Base-by-base conservation (phyloP, 257 asterid genomes). In the Verbena officinalis region DNA sequence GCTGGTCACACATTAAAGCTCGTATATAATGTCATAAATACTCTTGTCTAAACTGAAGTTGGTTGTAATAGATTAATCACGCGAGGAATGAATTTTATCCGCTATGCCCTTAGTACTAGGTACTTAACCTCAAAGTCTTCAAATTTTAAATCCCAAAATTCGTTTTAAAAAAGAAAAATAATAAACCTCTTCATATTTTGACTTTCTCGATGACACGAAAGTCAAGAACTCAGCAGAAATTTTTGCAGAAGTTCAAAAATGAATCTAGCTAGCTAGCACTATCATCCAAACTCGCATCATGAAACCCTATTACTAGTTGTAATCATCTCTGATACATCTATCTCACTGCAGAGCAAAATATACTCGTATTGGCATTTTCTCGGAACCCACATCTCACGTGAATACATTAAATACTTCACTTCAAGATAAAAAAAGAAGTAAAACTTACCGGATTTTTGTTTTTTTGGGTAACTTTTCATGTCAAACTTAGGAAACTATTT, bases 391-490 rank as follows among this genome's bases (percentile, higher is more conserved):
- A 44, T 44, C 40, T 78, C 96, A 86, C 88, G 94, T 91, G 94
- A 91, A 62, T 33, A 19, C 84, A 87, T 79, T 89, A 14, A 85
- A 78, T 82, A 57, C 23, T 58, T n/a, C n/a, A n/a, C n/a, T n/a
- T n/a, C n/a, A n/a, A n/a, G n/a, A n/a, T n/a, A n/a, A n/a, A n/a
- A n/a, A n/a, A n/a, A n/a, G n/a, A n/a, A n/a, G n/a, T n/a, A n/a
- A n/a, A n/a, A n/a, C n/a, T n/a, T n/a, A n/a, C n/a, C n/a, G n/a
- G n/a, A n/a, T n/a, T n/a, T n/a, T n/a, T n/a, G n/a, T n/a, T n/a
- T n/a, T n/a, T n/a, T n/a, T n/a, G n/a, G n/a, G n/a, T n/a, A n/a
- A n/a, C n/a, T n/a, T n/a, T n/a, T n/a, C n/a, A n/a, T n/a, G n/a
- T n/a, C n/a, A n/a, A n/a, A n/a, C n/a, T n/a, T n/a, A n/a, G n/a